A percentile compares a stretch with the other conserved stretches of the same genome.
Conservation (phyloP, 345 rosid species). For the Carallia pectinifolia region DNA sequence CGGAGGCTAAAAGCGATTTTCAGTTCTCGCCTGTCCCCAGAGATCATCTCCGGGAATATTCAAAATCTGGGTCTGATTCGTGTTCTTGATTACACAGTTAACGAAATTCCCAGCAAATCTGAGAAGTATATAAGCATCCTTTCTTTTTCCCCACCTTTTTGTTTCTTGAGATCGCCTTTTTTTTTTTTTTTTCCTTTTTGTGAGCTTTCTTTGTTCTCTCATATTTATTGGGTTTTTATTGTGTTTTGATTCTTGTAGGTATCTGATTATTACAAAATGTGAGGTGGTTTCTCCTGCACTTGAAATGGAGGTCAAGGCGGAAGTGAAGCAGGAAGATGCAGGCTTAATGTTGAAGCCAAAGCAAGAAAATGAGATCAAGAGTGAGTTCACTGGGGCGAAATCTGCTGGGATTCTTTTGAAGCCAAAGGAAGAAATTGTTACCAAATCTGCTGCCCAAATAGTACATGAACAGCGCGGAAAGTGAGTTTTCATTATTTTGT, state of each 20-base stretch:
- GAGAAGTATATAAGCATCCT: constrained; percentile 45
- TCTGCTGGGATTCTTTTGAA: constrained; percentile 48
- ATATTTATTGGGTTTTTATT: background rate
- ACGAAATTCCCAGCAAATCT: constrained; percentile 78
- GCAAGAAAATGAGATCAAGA: constrained; percentile 32
- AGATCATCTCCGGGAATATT: constrained; percentile 60
- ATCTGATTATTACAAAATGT: constrained; percentile 69
- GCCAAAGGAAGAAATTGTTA: constrained; percentile 60
- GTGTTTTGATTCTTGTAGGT: constrained; percentile 33
- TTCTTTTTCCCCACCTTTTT: background rate
- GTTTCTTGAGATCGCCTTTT: background rate
- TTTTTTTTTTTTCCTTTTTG: background rate
- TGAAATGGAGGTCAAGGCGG: constrained; percentile 51
- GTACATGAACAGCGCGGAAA: constrained; percentile 61
- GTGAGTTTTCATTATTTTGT: constrained; percentile 38
- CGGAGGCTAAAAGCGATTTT: constrained; percentile 59
- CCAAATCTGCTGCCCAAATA: constrained; percentile 87
- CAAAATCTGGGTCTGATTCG: constrained; percentile 73
- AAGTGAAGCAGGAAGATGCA: constrained; percentile 24
- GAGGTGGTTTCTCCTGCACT: constrained; percentile 70
- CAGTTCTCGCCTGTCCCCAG: constrained; percentile 56
- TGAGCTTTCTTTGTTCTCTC: background rate
- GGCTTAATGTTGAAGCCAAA: constrained; percentile 42
- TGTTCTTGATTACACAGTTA: constrained; percentile 68
- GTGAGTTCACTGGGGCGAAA: constrained; percentile 25